Evolutionary conservation across 2,329 filamentous ascomycete species (phyloP).

Genomic region (Lachnellula arida): DNA sequence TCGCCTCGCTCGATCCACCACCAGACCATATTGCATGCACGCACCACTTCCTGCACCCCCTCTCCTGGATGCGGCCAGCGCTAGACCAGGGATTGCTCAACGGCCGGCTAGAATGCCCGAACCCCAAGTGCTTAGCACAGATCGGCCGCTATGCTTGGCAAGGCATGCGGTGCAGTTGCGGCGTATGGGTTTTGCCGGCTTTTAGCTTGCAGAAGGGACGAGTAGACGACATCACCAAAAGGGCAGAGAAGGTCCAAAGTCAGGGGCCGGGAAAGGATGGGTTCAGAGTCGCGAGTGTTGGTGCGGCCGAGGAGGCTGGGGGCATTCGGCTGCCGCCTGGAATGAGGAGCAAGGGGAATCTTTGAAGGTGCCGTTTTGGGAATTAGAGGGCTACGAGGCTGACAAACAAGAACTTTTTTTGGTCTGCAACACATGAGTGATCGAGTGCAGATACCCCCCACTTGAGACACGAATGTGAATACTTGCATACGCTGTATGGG

Average conservation of each 20-base stretch:
- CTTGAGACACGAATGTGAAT: background rate
- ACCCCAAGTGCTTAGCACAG: constrained; percentile 69
- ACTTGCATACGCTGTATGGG: background rate
- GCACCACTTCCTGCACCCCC: constrained; percentile 85
- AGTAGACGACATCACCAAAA: constrained; percentile 60
- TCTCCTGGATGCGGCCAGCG: constrained; percentile 89
- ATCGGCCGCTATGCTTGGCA: constrained; percentile 96
- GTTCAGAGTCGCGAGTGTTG: background rate
- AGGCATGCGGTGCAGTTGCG: constrained; percentile 87
- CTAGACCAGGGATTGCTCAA: constrained; percentile 78
- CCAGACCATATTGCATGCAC: constrained; percentile 51
- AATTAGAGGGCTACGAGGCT: background rate
- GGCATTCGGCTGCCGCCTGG: constrained; percentile 55
- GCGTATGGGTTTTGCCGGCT: constrained; percentile 83
- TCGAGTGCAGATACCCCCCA: background rate
- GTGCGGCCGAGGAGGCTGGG: constrained; percentile 9
- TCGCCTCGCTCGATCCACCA: constrained; percentile 25
- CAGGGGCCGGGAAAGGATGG: constrained; percentile 5
- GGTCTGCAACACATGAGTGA: background rate
- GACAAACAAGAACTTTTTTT: background rate
- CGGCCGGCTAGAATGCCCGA: constrained; percentile 80
- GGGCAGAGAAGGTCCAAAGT: constrained; percentile 3
- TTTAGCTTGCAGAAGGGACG: constrained; percentile 80
- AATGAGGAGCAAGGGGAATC: constrained; percentile 32
- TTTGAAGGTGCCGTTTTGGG: constrained; percentile 5